Evolutionary conservation across 495 filamentous ascomycete species (phyloP).

Genomic region (Trichoderma erinaceum): DNA sequence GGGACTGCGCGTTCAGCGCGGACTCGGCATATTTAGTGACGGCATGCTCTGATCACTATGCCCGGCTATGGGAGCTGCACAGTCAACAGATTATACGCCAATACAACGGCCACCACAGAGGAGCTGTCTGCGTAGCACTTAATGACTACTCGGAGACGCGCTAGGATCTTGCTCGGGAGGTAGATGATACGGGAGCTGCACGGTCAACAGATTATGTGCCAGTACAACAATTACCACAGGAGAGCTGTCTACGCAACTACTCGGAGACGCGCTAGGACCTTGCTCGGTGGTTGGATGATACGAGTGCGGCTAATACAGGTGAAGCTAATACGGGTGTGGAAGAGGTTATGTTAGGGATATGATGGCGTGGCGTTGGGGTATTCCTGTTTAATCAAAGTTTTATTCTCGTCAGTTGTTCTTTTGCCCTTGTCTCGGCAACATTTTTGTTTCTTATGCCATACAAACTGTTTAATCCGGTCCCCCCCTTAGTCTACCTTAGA

Average conservation of each 20-base stretch:
- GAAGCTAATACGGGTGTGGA: too few species aligned
- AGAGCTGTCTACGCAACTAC: too few species aligned
- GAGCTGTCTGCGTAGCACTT: slow-evolving; percentile 90
- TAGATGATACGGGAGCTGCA: too few species aligned
- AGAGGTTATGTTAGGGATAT: not conserved
- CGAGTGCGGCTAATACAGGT: too few species aligned
- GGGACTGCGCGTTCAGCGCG: slow-evolving; percentile 97
- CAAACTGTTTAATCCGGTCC: too few species aligned
- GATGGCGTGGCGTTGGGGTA: not conserved
- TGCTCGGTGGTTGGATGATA: too few species aligned
- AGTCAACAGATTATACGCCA: slow-evolving; percentile 87
- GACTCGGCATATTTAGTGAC: slow-evolving; percentile 97
- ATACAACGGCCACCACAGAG: slow-evolving; percentile 95
- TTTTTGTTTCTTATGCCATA: too few species aligned
- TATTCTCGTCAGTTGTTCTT: not conserved
- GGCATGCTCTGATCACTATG: slow-evolving; percentile 95
- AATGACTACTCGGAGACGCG: slow-evolving; percentile 89
- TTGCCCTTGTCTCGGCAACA: too few species aligned
- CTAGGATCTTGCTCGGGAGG: slow-evolving; percentile 23
- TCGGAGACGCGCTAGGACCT: too few species aligned
- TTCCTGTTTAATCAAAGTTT: not conserved
- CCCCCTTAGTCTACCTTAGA: too few species aligned
- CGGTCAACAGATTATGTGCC: too few species aligned
- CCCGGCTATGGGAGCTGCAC: slow-evolving; percentile 86
- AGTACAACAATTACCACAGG: too few species aligned